Conservation (phyloP, 305 asterid species). For the Coffea humblotiana region DNA sequence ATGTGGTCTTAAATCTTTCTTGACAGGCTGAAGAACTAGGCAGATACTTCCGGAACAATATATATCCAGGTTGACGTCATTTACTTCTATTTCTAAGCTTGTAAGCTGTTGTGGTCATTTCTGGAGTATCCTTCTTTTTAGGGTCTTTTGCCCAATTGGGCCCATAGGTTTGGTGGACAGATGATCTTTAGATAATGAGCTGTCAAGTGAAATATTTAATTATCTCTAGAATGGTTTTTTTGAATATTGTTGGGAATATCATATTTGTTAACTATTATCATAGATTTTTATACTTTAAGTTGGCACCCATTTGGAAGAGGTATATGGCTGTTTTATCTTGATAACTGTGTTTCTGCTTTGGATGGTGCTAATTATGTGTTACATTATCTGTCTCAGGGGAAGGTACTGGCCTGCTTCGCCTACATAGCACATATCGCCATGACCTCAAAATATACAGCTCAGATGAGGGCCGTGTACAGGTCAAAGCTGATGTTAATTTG, state of each 20-base stretch:
- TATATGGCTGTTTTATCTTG: not conserved
- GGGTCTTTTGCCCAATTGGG: not conserved
- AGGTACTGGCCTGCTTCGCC: constrained; percentile 98
- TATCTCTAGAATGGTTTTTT: not conserved
- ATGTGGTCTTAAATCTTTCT: constrained; percentile 15
- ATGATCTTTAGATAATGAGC: not conserved
- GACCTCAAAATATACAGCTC: constrained; percentile 94
- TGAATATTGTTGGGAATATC: not conserved
- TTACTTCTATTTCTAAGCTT: not conserved
- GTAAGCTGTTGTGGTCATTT: not conserved
- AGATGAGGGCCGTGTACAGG: constrained; percentile 98
- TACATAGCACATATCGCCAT: constrained; percentile 96
- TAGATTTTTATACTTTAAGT: not conserved
- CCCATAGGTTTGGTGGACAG: not conserved
- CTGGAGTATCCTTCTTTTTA: not conserved
- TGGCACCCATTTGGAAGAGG: constrained; percentile 2
- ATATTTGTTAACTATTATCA: not conserved
- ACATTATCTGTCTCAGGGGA: constrained; percentile 54
- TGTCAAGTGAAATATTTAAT: not conserved
- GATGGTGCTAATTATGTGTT: not conserved
- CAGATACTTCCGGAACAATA: constrained; percentile 87
- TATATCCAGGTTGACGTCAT: constrained; percentile 86
- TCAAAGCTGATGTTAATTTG: constrained; percentile 6
- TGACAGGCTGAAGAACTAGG: constrained; percentile 98
- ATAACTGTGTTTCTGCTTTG: not conserved